Percentiles rank a stretch among this genome's conserved stretches.
Conservation (phyloP, 352 stramenopile species). For the Phytopythium ostracodes region DNA sequence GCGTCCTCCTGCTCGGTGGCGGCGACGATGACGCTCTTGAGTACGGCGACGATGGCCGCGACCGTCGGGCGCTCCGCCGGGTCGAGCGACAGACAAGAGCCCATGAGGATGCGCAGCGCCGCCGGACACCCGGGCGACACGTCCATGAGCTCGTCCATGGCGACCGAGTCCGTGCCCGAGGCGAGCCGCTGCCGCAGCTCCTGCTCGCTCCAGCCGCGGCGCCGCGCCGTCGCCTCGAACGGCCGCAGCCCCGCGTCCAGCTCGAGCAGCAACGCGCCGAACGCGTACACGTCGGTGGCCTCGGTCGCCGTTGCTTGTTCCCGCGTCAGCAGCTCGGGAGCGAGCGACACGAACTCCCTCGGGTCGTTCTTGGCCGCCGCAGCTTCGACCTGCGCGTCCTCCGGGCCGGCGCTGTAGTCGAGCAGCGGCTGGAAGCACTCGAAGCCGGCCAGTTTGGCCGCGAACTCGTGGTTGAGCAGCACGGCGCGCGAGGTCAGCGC, state of each 20-base stretch:
- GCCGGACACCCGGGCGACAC: conserved; percentile 1
- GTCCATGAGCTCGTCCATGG: background rate
- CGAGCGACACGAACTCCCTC: background rate
- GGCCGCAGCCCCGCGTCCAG: background rate
- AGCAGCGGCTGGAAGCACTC: conserved; percentile 7
- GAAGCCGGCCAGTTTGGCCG: conserved; percentile 65
- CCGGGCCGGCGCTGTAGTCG: background rate
- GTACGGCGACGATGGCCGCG: background rate
- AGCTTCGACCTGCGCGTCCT: too few relatives aligned
- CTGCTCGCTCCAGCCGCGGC: background rate
- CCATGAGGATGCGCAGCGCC: background rate
- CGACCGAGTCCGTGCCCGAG: background rate
- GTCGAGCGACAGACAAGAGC: background rate
- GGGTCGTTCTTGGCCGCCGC: background rate
- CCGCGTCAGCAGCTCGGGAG: background rate
- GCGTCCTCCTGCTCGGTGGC: background rate
- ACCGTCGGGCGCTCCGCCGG: background rate
- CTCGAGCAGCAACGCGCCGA: conserved; percentile 3
- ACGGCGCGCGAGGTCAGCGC: conserved; percentile 62
- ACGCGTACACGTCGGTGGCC: conserved; percentile 2
- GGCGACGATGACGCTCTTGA: background rate
- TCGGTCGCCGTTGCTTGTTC: too few relatives aligned
- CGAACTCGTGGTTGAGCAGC: conserved; percentile 45
- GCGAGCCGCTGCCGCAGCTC: background rate
- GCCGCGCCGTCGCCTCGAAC: background rate